Conservation (phyloP, 2,329 filamentous ascomycete species). For the Stylonectria norvegica region DNA sequence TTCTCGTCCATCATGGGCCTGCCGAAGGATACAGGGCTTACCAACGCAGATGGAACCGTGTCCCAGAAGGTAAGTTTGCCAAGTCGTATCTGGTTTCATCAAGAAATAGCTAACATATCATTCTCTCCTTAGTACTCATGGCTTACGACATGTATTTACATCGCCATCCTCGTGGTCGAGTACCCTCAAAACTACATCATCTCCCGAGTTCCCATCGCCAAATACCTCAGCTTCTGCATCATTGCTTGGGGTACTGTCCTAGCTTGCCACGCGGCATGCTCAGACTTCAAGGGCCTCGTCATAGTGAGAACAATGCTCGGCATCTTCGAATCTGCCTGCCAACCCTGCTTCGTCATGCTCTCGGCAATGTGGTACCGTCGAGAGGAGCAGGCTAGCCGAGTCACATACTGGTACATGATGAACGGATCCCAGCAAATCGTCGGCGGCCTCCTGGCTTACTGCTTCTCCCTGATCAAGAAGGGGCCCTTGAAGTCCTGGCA, state of each 20-base stretch:
- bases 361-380: conserved; percentile 69
- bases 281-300: conserved; percentile 58
- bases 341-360: conserved; percentile 65
- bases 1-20: conserved; percentile 65
- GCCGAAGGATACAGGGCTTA: conserved; percentile 45
- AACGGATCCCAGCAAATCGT: conserved; percentile 72
- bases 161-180: conserved; percentile 66
- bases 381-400: conserved; percentile 62
- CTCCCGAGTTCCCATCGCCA: conserved; percentile 62
- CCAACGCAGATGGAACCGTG: conserved; percentile 33
- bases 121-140: conserved; percentile 54
- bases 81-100: not conserved
- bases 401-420: conserved; percentile 77
- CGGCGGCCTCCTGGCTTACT: conserved; percentile 67
- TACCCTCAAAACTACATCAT: conserved; percentile 64
- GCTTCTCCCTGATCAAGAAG: conserved; percentile 50
- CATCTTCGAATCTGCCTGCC: conserved; percentile 67
- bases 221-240: conserved; percentile 63
- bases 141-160: conserved; percentile 73
- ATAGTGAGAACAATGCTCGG: conserved; percentile 63
- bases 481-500: conserved; percentile 63
- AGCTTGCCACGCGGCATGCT: conserved; percentile 58
- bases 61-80: conserved; percentile 16
- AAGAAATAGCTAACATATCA: conserved; percentile 2
- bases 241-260: conserved; percentile 61